A percentile compares a stretch with the other conserved stretches of the same genome.
These are phyloP conservation scores for Cantharellus anzutake DNA, from an alignment of 768 basidiomycete species.

Conservation along the genomic window DNA sequence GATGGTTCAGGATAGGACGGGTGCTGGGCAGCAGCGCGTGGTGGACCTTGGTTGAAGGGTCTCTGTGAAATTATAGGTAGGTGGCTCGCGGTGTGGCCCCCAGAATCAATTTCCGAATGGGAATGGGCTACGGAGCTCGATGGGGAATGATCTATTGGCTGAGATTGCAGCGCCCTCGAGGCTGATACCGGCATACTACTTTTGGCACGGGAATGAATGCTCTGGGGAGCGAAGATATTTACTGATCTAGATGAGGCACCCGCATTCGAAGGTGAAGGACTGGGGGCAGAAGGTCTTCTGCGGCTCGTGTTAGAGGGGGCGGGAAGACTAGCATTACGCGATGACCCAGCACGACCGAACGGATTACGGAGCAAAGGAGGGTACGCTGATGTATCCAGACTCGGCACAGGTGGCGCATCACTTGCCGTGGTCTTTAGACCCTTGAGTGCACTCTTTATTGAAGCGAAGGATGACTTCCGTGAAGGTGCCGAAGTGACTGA, in stretches of 20 bases:
- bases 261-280: neutral
- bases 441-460: slow-evolving; percentile 75
- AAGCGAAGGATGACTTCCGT: slow-evolving; percentile 74
- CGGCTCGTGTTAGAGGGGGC: neutral
- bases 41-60: neutral
- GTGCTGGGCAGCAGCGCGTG: neutral
- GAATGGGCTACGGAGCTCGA: neutral
- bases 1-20: neutral
- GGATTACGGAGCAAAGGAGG: slow-evolving; percentile 53
- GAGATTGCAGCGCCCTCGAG: neutral
- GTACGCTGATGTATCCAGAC: slow-evolving; percentile 45
- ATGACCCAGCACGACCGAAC: slow-evolving; percentile 66
- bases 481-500: slow-evolving; percentile 35
- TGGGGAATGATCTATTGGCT: neutral
- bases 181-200: neutral
- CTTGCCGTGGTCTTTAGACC: slow-evolving; percentile 34
- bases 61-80: slow-evolving; percentile 48
- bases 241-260: neutral
- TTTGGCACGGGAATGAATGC: neutral
- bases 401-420: slow-evolving; percentile 46
- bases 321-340: slow-evolving; percentile 27
- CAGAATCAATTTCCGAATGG: neutral
- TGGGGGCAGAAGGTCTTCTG: neutral
- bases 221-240: neutral
- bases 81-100: slow-evolving; percentile 25